Base-by-base conservation (phyloP, 2,329 filamentous ascomycete species). In the Monilinia fructicola region DNA sequence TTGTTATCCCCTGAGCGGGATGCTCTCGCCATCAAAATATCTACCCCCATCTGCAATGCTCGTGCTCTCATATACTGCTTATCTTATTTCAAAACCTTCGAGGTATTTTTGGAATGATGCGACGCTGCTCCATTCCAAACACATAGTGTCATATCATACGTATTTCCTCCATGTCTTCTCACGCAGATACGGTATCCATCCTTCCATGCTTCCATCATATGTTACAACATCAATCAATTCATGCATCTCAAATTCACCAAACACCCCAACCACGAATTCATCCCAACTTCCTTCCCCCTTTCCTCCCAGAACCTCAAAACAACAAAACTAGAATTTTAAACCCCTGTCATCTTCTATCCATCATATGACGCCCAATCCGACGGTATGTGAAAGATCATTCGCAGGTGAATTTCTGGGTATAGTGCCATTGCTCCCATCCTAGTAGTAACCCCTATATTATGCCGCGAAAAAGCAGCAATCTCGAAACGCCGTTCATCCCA, bases 361-460 rank as follows among this genome's bases (percentile, higher is more conserved):
- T 26, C 21, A 48, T 28, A 60, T 48, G n/a, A 50, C 4, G n/a
- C 50, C 11, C 44, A 48, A n/a, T 7, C 28, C 31, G 0, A 26
- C 21, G 31, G 2, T 11, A 61, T 12, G 5, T 52, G 31, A 38
- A 26, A 54, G 31, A 54, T 28, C 28, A 14, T 54, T 16, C 7
- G 48, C 60, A 14, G 14, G 28, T 10, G 44, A 28, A 55, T 64
- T 40, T 62, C 64, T 62, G 64, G 64, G 64, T 66, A 66, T 66
- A 66, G 46, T 66, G 56, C 64, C 64, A 62, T 60, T 35, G 52
- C 48, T 65, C 42, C 54, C 61, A 59, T 52, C 54, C 63, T 26
- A 56, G 23, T 56, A 64, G 38, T 46, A 60, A 65, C 59, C 31
- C 42, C 28, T 48, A 26, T 48, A 59, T 23, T 35, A 35, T 40